These are phyloP conservation scores for Aspergillus hancockii DNA, from an alignment of 495 filamentous ascomycete species.

Conservation along the genomic window DNA sequence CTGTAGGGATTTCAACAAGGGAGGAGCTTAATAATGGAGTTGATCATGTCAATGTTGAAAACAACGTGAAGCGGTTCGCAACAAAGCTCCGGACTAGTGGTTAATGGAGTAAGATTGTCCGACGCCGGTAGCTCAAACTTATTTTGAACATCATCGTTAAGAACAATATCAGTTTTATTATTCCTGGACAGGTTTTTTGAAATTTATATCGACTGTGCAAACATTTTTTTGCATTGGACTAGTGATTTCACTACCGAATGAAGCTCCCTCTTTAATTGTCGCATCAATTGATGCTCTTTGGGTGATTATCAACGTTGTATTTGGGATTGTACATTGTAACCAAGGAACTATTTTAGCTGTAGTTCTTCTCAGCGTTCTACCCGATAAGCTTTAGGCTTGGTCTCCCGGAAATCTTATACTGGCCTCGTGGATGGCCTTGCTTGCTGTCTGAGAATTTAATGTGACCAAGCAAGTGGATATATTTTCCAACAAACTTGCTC, in stretches of 20 bases:
- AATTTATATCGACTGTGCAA: background rate
- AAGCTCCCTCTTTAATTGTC: background rate
- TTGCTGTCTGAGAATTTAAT: background rate
- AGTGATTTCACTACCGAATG: background rate
- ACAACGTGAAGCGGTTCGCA: slow-evolving; percentile 8
- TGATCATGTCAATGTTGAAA: slow-evolving; percentile 10
- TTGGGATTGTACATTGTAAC: background rate
- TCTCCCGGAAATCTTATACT: background rate
- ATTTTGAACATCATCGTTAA: slow-evolving; percentile 3
- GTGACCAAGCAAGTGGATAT: background rate
- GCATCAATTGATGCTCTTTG: background rate
- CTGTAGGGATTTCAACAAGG: background rate
- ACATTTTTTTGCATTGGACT: background rate
- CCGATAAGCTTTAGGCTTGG: background rate
- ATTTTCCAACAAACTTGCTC: background rate
- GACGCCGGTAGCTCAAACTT: slow-evolving; percentile 7
- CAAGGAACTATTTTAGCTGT: background rate
- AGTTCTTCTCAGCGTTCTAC: background rate
- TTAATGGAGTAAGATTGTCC: slow-evolving; percentile 21
- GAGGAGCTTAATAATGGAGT: background rate
- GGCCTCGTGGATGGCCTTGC: background rate
- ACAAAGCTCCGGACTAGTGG: slow-evolving; percentile 6
- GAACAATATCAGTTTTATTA: background rate
- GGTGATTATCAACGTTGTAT: background rate
- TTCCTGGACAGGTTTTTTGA: background rate